Evolutionary conservation across 2,329 filamentous ascomycete species (phyloP), one percentile per base, ranked within the genome.

Genomic region (Cladosporium sp.): DNA sequence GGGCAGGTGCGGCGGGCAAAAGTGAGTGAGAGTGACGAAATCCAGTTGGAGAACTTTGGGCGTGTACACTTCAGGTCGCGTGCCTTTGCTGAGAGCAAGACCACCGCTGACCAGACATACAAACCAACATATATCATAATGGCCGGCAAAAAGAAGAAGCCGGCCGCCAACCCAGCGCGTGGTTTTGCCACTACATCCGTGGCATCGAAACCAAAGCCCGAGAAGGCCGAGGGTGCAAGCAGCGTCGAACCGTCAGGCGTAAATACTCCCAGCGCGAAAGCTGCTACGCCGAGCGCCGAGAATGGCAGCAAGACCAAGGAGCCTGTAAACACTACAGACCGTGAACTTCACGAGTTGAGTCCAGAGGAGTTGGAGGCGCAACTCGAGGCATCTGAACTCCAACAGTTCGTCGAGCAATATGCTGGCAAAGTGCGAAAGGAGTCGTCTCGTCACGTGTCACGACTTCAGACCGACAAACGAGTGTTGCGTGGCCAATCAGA

Each of bases 111-210:
- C 19, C 40, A 13, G 15, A 44, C 40, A 44, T 13, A 34, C 15
- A 34, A 48, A 48, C 19, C 44, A 13, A 13, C 34, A 49, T 25
- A 36, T 35, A 49, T 49, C 32, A 49, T 35, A 10, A 49, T 69
- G 67, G 61, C 64, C 39, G 66, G 60, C 75, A 96, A 96, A 77
- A 96, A 97, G 78, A 95, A 91, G 80, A 97, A 97, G 82, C 82
- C 89, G 56, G 83, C 84, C 24, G 84, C 87, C 32, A 97, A 97
- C 74, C 90, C 92, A 59, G 91, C 91, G 37, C 83, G 94, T 73
- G 94, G 92, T 17, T 96, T 97, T 76, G 91, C 93, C 63, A 99
- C 94, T 4, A 95, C 90, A 12, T 97, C 93, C 1, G 83, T 96
- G 59, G 90, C 91, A 42, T 80, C 85, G 6, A 82, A 89, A 70